Evolutionary conservation across 176 grass and related monocot species (phyloP).

Genomic region (barley (Hordeum vulgare)): DNA sequence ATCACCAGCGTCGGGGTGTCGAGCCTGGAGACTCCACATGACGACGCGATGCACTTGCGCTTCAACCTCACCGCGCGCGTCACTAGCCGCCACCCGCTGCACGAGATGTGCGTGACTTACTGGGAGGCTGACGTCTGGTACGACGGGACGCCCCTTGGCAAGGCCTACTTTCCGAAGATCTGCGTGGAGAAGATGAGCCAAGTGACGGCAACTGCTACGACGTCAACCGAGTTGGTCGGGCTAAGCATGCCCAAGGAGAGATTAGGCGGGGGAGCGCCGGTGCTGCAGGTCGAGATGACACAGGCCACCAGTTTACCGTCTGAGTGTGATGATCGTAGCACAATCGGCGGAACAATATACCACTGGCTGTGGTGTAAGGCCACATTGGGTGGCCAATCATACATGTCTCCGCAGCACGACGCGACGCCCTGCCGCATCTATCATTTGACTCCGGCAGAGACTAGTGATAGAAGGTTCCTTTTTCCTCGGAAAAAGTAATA

Average conservation of each 20-base stretch:
- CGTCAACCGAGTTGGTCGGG: not conserved
- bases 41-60: not conserved
- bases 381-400: not conserved
- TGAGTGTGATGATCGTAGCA: too few species aligned
- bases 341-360: not conserved
- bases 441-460: not conserved
- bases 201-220: not conserved
- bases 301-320: not conserved
- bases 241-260: not conserved
- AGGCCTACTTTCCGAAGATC: not conserved
- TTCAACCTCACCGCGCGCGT: not conserved
- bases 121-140: not conserved
- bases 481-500: too few species aligned
- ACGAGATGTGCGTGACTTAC: not conserved
- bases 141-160: not conserved
- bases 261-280: not conserved
- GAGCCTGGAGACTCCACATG: too few species aligned
- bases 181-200: not conserved
- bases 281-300: not conserved
- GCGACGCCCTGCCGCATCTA: not conserved
- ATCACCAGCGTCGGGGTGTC: not conserved
- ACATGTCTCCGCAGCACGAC: too few species aligned
- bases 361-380: not conserved
- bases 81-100: not conserved
- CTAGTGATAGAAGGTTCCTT: not conserved